Percentiles rank a stretch among this genome's conserved stretches.
Evolutionary conservation across 495 filamentous ascomycete species (phyloP).

Genomic region (Daldinia caldariorum): DNA sequence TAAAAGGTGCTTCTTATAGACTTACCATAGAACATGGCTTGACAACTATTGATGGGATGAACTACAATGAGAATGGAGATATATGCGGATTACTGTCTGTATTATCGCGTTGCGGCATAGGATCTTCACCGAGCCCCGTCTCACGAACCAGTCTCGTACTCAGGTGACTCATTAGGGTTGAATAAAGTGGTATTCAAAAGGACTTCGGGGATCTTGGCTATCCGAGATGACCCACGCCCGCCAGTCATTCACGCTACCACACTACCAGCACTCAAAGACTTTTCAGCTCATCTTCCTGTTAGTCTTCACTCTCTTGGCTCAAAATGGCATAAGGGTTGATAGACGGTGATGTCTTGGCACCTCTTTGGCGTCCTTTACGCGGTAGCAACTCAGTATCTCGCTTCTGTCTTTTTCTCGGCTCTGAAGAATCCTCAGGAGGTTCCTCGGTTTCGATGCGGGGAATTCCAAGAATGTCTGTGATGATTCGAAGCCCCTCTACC

Average conservation of each 20-base stretch:
- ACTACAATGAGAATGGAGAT: not conserved
- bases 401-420: conserved; percentile 15
- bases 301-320: conserved; percentile 31
- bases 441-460: conserved; percentile 9
- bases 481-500: conserved; percentile 14
- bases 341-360: conserved; percentile 22
- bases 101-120: conserved; percentile 15
- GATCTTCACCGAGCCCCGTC: conserved; percentile 28
- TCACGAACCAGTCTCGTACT: conserved; percentile 32
- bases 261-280: not conserved
- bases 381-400: conserved; percentile 10
- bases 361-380: conserved; percentile 13
- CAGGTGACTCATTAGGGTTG: conserved; percentile 32
- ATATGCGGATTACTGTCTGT: not conserved
- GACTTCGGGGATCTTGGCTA: conserved; percentile 36
- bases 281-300: not conserved
- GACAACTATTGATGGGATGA: not conserved
- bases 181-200: conserved; percentile 2
- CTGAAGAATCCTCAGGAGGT: not conserved
- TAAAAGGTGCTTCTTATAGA: conserved; percentile 13
- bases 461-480: conserved; percentile 38
- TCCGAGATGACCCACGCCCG: conserved; percentile 18
- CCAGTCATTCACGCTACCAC: not conserved
- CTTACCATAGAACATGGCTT: not conserved
- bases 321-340: conserved; percentile 41